phyloP scores from a whole-genome alignment of 805 yeast species.

The Pichia scutulata region DNA sequence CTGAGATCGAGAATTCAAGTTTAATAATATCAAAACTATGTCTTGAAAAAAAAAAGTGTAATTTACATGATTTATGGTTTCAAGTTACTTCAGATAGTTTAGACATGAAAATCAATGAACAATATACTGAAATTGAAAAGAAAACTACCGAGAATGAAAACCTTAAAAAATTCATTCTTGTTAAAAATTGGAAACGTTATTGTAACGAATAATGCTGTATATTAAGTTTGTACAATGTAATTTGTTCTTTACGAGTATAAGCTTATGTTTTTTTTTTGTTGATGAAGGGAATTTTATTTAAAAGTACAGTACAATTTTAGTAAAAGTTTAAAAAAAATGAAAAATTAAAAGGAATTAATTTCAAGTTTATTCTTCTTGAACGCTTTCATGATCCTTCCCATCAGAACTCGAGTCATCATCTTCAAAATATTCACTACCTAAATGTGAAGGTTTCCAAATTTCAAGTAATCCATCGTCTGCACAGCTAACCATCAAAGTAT shows the following conservation, averaged over 20 bases:
- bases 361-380: conserved; percentile 8
- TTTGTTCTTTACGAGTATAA: not conserved
- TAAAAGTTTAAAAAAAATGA: not conserved
- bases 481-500: conserved; percentile 53
- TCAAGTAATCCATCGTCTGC: conserved; percentile 73
- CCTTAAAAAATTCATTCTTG: conserved; percentile 28
- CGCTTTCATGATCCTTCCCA: conserved; percentile 12
- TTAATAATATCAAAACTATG: conserved; percentile 14
- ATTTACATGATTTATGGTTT: conserved; percentile 37
- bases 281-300: not conserved
- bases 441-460: conserved; percentile 62
- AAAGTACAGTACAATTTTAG: not conserved
- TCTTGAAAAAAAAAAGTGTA: conserved; percentile 48
- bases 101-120: conserved; percentile 26
- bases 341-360: not conserved
- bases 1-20: not conserved
- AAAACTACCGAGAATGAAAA: conserved; percentile 18
- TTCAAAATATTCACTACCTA: conserved; percentile 32
- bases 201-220: conserved; percentile 1
- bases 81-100: conserved; percentile 30
- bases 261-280: not conserved
- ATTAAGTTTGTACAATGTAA: not conserved
- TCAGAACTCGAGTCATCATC: conserved; percentile 37
- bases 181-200: conserved; percentile 26
- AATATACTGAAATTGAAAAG: conserved; percentile 15